phyloP scores from a whole-genome alignment of 2,329 filamentous ascomycete species.

The Cadophora malorum region DNA sequence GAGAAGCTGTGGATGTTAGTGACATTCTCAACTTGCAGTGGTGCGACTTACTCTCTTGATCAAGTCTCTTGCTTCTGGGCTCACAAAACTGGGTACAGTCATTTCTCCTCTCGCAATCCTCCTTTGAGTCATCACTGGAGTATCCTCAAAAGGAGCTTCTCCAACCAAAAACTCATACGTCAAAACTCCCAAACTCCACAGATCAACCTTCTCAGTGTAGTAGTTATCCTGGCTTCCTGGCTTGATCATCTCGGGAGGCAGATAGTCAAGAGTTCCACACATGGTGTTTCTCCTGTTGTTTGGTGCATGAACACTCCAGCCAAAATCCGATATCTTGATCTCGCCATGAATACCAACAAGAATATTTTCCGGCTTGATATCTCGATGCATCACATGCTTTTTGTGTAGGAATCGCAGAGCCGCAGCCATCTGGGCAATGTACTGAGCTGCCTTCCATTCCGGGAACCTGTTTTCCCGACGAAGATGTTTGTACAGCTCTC shows the following conservation, averaged over 20 bases:
- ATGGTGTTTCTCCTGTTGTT: conserved; percentile 93
- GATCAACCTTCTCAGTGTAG: conserved; percentile 93
- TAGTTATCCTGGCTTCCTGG: conserved; percentile 81
- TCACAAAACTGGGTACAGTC: conserved; percentile 89
- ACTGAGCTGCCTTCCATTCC: conserved; percentile 75
- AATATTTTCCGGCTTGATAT: conserved; percentile 98
- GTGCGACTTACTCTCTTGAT: conserved; percentile 78
- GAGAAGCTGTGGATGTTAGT: conserved; percentile 65
- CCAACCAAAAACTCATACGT: conserved; percentile 97
- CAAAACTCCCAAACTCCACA: conserved; percentile 94
- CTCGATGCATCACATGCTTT: conserved; percentile 96
- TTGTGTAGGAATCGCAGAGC: conserved; percentile 90
- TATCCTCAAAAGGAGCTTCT: conserved; percentile 96
- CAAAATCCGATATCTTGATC: conserved; percentile 98
- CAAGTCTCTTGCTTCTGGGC: conserved; percentile 85
- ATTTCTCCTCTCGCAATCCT: conserved; percentile 90
- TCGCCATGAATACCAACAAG: conserved; percentile 95
- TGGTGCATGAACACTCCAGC: conserved; percentile 97
- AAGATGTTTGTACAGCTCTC: conserved; percentile 76
- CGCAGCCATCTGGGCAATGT: conserved; percentile 80
- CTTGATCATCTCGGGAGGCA: conserved; percentile 97
- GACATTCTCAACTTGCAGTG: not conserved
- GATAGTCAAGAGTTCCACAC: conserved; percentile 96
- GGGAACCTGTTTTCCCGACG: conserved; percentile 71
- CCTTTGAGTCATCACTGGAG: conserved; percentile 89